phyloP scores from a whole-genome alignment of 805 yeast genomes.

The Sporopachydermia quercuum region DNA sequence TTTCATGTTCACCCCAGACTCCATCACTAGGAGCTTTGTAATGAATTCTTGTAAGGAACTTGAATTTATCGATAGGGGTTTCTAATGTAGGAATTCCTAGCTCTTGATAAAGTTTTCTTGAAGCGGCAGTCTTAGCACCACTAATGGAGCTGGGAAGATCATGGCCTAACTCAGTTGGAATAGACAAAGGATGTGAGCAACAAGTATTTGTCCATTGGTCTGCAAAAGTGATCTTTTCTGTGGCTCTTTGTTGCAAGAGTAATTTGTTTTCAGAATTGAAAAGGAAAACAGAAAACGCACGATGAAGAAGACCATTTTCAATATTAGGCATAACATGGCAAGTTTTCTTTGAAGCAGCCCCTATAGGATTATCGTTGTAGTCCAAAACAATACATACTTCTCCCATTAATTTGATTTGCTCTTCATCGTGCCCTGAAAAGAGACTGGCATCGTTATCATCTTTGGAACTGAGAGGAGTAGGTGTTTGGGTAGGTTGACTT shows the following conservation, averaged over 20 bases:
- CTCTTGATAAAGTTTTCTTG: conserved; percentile 85
- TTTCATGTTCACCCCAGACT: conserved; percentile 95
- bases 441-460: conserved; percentile 25
- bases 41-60: conserved; percentile 85
- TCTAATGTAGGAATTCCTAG: conserved; percentile 61
- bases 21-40: conserved; percentile 73
- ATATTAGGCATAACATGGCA: conserved; percentile 78
- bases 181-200: conserved; percentile 92
- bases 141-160: conserved; percentile 42
- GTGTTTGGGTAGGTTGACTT: background rate
- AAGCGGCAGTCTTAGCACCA: conserved; percentile 83
- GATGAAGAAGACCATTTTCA: conserved; percentile 71
- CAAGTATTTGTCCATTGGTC: conserved; percentile 98
- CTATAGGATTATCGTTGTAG: conserved; percentile 73
- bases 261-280: conserved; percentile 67
- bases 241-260: conserved; percentile 87
- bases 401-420: conserved; percentile 89
- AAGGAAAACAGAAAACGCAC: conserved; percentile 92
- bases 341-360: conserved; percentile 86
- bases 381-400: conserved; percentile 92
- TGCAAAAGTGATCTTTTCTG: conserved; percentile 93
- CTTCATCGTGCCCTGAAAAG: conserved; percentile 83
- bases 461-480: conserved; percentile 3
- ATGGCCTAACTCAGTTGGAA: conserved; percentile 64
- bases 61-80: conserved; percentile 48